These are phyloP conservation scores for Dioscorea alata DNA, from an alignment of 106 monocot genomes.

Conservation along the genomic window DNA sequence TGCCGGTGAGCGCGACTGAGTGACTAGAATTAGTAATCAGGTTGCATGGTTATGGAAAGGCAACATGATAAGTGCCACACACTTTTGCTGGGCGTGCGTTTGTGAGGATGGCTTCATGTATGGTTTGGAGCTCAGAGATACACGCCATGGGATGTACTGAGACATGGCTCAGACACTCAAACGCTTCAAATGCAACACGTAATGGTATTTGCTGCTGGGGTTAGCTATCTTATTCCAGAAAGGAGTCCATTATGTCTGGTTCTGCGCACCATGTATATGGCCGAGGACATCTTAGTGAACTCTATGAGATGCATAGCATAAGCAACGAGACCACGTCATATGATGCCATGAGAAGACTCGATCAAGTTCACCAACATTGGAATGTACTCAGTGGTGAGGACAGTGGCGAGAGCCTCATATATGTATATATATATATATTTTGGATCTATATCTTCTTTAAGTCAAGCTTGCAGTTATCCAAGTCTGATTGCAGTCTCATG, in stretches of 20 bases:
- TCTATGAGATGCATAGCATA: slow-evolving; percentile 47
- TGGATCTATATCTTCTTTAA: too few species aligned
- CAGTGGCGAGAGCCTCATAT: too few species aligned
- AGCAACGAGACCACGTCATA: slow-evolving; percentile 7
- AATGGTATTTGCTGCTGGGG: not conserved
- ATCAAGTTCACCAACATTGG: slow-evolving; percentile 37
- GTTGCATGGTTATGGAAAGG: slow-evolving; percentile 26
- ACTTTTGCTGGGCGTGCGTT: slow-evolving; percentile 17
- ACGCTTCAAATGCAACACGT: slow-evolving; percentile 31
- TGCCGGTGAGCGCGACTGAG: slow-evolving; percentile 10
- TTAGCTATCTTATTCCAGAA: slow-evolving; percentile 15
- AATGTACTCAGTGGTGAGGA: too few species aligned
- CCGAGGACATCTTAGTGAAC: slow-evolving; percentile 36
- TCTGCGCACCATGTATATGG: slow-evolving; percentile 29
- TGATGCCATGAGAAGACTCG: slow-evolving; percentile 23
- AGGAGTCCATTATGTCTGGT: slow-evolving; percentile 31
- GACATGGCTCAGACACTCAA: slow-evolving; percentile 22
- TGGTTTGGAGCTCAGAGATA: slow-evolving; percentile 25
- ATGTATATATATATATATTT: too few species aligned
- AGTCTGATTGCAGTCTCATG: too few species aligned
- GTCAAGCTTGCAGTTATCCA: too few species aligned
- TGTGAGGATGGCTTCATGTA: slow-evolving; percentile 31
- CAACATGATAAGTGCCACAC: slow-evolving; percentile 20
- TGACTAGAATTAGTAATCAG: slow-evolving; percentile 22
- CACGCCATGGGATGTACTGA: slow-evolving; percentile 25